These are phyloP conservation scores for Aspergillus ustus DNA, from an alignment of 2,329 filamentous ascomycete species.

Conservation along the genomic window DNA sequence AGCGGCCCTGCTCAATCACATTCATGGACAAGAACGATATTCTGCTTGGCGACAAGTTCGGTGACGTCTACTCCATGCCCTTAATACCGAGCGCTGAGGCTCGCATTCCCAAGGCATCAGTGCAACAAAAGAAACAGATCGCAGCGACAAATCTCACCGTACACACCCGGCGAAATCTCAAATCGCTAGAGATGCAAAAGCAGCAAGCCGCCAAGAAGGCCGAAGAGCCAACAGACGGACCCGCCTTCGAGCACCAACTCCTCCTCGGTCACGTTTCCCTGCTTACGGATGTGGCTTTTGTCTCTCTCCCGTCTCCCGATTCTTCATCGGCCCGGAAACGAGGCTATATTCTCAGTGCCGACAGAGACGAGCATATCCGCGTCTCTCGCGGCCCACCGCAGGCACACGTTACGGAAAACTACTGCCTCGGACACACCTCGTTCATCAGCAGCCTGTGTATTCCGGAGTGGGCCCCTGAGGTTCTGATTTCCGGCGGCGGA, in stretches of 20 bases:
- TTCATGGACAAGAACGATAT: constrained; percentile 75
- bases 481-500: constrained; percentile 84
- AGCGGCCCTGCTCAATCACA: constrained; percentile 78
- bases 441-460: constrained; percentile 81
- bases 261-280: constrained; percentile 94
- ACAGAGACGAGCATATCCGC: constrained; percentile 83
- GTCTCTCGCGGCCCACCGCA: constrained; percentile 82
- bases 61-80: constrained; percentile 90
- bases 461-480: constrained; percentile 57
- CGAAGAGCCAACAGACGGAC: constrained; percentile 34
- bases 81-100: constrained; percentile 56
- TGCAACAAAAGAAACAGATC: constrained; percentile 50
- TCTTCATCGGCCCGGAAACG: constrained; percentile 51
- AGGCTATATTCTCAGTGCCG: constrained; percentile 68
- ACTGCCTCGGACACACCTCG: constrained; percentile 84
- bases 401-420: constrained; percentile 84
- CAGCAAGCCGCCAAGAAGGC: constrained; percentile 50
- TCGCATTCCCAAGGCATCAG: constrained; percentile 37
- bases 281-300: constrained; percentile 74
- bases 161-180: constrained; percentile 64
- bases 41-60: constrained; percentile 90
- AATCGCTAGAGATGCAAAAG: constrained; percentile 61
- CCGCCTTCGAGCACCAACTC: constrained; percentile 73
- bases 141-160: constrained; percentile 64
- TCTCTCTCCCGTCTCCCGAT: constrained; percentile 46